Percentiles rank a stretch among this genome's conserved stretches.
Conservation (phyloP, 2,329 filamentous ascomycete species). For the Berkeleyomyces basicola region DNA sequence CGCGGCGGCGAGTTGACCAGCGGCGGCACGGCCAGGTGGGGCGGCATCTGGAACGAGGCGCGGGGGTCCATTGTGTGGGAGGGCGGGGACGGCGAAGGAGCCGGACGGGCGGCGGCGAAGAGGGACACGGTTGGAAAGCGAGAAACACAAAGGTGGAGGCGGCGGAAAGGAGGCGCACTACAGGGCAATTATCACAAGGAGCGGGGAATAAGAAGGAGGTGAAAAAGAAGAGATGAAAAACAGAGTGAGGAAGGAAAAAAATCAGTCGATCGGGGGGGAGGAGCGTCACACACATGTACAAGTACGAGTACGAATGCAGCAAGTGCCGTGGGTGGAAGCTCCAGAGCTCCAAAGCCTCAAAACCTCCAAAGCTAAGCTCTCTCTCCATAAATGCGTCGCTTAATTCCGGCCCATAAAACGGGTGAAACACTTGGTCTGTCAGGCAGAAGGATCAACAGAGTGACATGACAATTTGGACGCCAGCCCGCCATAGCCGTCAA, state of each 20-base stretch:
- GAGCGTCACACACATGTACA: background rate
- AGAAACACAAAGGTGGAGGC: background rate
- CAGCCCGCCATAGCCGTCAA: background rate
- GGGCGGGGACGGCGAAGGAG: background rate
- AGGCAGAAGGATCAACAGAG: background rate
- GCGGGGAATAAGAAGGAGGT: background rate
- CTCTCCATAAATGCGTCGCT: too few relatives aligned
- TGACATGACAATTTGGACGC: background rate
- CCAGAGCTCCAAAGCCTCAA: background rate
- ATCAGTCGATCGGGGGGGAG: background rate
- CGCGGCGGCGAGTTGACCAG: slow-evolving; percentile 52
- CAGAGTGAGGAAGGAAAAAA: background rate
- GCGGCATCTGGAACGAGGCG: slow-evolving; percentile 38
- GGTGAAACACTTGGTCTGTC: background rate
- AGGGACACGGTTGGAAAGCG: background rate
- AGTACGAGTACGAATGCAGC: background rate
- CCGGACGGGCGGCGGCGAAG: background rate
- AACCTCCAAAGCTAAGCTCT: background rate
- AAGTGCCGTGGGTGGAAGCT: background rate
- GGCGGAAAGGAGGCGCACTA: background rate
- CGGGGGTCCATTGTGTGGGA: slow-evolving; percentile 32
- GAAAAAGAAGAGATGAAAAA: background rate
- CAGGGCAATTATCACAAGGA: background rate
- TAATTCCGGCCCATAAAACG: background rate
- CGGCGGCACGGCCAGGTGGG: slow-evolving; percentile 34